phyloP scores from a whole-genome alignment of 2,329 filamentous ascomycete genomes.

The Alternaria angustiovoidea region DNA sequence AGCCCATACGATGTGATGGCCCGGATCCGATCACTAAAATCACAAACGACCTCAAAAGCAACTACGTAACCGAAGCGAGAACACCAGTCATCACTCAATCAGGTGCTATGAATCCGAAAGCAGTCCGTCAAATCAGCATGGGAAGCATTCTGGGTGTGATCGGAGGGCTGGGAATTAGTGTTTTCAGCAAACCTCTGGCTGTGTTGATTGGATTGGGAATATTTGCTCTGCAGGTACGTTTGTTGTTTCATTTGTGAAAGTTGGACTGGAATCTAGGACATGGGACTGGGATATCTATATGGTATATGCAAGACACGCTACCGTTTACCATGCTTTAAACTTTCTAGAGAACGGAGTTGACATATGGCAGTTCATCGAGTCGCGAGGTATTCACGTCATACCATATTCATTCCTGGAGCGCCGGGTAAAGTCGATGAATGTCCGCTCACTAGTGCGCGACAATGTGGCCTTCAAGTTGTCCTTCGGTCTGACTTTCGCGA shows the following conservation, averaged over 20 bases:
- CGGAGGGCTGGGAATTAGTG: constrained; percentile 69
- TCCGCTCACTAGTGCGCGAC: constrained; percentile 62
- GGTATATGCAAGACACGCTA: constrained; percentile 17
- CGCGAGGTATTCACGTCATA: constrained; percentile 60
- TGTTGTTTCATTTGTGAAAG: not conserved
- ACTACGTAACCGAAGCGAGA: constrained; percentile 51
- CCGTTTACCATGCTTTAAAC: constrained; percentile 12
- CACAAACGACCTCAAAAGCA: constrained; percentile 44
- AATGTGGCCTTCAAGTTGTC: constrained; percentile 72
- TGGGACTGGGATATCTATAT: constrained; percentile 14
- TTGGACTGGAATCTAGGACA: constrained; percentile 2
- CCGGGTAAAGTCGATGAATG: constrained; percentile 60
- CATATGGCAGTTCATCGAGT: constrained; percentile 56
- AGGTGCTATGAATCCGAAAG: constrained; percentile 52
- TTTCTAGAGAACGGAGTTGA: constrained; percentile 22
- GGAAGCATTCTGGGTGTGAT: constrained; percentile 56
- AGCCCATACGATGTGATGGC: constrained; percentile 49
- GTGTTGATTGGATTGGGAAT: constrained; percentile 71
- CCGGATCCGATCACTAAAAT: constrained; percentile 48
- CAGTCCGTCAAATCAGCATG: constrained; percentile 56
- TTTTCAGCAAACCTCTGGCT: constrained; percentile 75
- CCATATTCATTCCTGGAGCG: constrained; percentile 59
- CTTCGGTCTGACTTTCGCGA: constrained; percentile 75
- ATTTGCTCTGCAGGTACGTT: constrained; percentile 68
- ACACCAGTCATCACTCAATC: constrained; percentile 50